phyloP scores from a whole-genome alignment of 2,329 filamentous ascomycete genomes.

The Rhinocladiella similis region DNA sequence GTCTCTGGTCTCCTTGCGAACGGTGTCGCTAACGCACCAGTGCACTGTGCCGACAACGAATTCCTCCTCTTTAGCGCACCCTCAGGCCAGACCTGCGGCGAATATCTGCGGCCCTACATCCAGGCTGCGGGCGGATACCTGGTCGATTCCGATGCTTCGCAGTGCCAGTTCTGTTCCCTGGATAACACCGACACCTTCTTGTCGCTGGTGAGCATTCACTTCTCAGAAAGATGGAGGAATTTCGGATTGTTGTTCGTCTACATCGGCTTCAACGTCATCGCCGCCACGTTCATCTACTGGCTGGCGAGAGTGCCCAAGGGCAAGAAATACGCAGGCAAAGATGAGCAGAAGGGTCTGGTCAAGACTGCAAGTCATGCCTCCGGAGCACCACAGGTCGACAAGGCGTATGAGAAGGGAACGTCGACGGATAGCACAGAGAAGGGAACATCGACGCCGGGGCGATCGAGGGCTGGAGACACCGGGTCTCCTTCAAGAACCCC shows the following conservation, averaged over 20 bases:
- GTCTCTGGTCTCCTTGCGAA: slow-evolving; percentile 70
- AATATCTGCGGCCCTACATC: slow-evolving; percentile 60
- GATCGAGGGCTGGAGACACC: too few relatives aligned
- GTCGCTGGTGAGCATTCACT: slow-evolving; percentile 42
- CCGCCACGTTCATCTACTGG: slow-evolving; percentile 63
- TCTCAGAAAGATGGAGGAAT: slow-evolving; percentile 61
- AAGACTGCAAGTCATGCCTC: background rate
- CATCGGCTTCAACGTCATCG: slow-evolving; percentile 62
- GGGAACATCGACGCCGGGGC: background rate
- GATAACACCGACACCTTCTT: slow-evolving; percentile 51
- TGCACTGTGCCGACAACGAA: slow-evolving; percentile 70
- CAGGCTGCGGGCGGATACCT: slow-evolving; percentile 51
- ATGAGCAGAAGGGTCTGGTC: background rate
- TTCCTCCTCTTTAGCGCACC: slow-evolving; percentile 64
- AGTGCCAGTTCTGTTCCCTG: slow-evolving; percentile 56
- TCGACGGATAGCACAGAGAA: background rate
- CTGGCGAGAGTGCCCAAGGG: slow-evolving; percentile 55
- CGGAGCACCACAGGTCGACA: background rate
- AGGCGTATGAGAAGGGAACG: background rate
- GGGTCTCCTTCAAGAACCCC: too few relatives aligned
- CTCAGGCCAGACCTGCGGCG: slow-evolving; percentile 54
- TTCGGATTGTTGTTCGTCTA: slow-evolving; percentile 70
- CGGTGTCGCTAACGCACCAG: slow-evolving; percentile 65
- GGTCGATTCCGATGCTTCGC: slow-evolving; percentile 48
- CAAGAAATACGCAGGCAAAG: slow-evolving; percentile 2